phyloP scores from a whole-genome alignment of 495 filamentous ascomycete species.

The Lichenothelia convexa region DNA sequence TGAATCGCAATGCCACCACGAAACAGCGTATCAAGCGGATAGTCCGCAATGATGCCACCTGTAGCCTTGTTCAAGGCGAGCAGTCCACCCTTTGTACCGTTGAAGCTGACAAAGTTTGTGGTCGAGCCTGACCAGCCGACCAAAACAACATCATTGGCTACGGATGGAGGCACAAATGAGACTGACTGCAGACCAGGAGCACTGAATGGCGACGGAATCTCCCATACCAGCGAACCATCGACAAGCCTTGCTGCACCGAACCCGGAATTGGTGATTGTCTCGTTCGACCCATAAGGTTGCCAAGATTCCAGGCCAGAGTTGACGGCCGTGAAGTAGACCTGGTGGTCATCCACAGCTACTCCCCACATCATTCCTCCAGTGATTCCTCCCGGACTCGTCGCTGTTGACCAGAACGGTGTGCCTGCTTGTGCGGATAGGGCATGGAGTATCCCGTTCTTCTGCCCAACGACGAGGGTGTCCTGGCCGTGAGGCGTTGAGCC shows the following conservation, averaged over 20 bases:
- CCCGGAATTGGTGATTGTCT: not conserved
- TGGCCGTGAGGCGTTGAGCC: not conserved
- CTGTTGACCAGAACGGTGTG: not conserved
- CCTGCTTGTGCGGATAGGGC: not conserved
- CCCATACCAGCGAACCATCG: not conserved
- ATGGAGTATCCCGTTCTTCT: not conserved
- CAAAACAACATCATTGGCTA: not conserved
- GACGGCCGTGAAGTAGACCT: constrained; percentile 1
- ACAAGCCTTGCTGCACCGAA: not conserved
- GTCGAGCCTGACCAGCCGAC: not conserved
- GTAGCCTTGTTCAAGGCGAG: too few species aligned
- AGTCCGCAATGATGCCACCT: too few species aligned
- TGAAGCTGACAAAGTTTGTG: too few species aligned
- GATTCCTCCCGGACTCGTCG: not conserved
- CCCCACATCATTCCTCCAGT: not conserved
- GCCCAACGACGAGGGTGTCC: not conserved
- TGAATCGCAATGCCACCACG: too few species aligned
- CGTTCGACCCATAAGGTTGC: not conserved
- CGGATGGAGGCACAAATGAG: not conserved
- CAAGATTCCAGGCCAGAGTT: not conserved
- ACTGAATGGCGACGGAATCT: not conserved
- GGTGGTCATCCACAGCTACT: not conserved
- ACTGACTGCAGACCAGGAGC: too few species aligned
- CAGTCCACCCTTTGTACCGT: too few species aligned
- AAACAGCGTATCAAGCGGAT: too few species aligned